A percentile compares a stretch with the other conserved stretches of the same genome.
Conservation (phyloP, 139 green algal genomes). For the Gonium pectorale region DNA sequence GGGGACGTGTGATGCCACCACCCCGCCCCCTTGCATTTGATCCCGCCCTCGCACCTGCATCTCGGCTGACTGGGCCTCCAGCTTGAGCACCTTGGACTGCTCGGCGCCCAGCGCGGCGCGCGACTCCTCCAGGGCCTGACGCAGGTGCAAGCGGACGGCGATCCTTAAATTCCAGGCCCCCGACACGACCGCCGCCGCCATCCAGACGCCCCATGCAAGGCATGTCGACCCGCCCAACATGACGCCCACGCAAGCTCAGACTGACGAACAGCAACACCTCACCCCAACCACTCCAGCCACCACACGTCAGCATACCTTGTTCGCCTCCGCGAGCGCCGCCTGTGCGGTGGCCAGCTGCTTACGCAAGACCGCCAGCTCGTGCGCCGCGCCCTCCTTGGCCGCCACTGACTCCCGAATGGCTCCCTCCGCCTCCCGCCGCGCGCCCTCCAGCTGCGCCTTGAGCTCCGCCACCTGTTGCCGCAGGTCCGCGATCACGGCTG, state of each 20-base stretch:
- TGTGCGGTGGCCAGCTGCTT: conserved; percentile 76
- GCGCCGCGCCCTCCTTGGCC: conserved; percentile 69
- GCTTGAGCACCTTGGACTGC: conserved; percentile 58
- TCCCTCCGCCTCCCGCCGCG: conserved; percentile 48
- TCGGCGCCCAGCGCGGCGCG: conserved; percentile 56
- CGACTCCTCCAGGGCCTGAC: conserved; percentile 49
- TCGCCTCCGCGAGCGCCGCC: conserved; percentile 54
- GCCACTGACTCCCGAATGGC: conserved; percentile 57
- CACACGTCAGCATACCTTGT: conserved; percentile 47
- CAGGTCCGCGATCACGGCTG: not conserved
- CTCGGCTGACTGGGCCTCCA: conserved; percentile 76
- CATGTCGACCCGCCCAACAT: no score
- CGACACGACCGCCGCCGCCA: not conserved
- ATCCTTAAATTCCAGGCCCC: not conserved
- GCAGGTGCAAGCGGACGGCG: not conserved
- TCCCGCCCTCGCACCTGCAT: conserved; percentile 40
- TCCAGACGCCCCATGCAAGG: not conserved
- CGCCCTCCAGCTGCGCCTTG: conserved; percentile 50
- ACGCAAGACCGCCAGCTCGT: conserved; percentile 82
- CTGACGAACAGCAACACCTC: no score
- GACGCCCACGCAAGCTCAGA: no score
- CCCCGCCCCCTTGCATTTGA: not conserved
- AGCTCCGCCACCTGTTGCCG: conserved; percentile 32
- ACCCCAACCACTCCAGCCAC: not conserved
- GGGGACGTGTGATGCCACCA: not conserved